These are phyloP conservation scores for Zymoseptoria tritici DNA, from an alignment of 2,329 filamentous ascomycete species.

Conservation along the genomic window DNA sequence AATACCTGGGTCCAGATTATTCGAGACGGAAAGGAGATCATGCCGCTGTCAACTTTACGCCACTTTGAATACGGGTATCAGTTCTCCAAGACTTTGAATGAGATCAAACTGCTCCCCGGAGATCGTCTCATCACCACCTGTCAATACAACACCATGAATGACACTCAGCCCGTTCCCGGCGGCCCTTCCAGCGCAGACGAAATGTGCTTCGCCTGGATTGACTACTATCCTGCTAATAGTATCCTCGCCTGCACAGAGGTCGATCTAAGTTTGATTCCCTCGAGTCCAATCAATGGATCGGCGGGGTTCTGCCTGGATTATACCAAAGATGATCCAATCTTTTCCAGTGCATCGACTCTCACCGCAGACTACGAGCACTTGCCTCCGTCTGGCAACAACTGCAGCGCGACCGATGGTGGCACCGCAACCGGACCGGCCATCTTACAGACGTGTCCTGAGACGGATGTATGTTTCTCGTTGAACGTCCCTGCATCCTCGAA, in stretches of 20 bases:
- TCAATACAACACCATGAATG: constrained; percentile 13
- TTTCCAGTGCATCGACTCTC: constrained; percentile 3
- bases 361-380: constrained; percentile 5
- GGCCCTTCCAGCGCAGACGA: constrained; percentile 12
- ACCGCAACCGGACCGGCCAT: background rate
- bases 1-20: constrained; percentile 14
- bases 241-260: constrained; percentile 14
- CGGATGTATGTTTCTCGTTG: constrained; percentile 40
- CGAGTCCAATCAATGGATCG: constrained; percentile 7
- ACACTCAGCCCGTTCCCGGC: constrained; percentile 13
- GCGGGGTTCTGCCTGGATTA: constrained; percentile 9
- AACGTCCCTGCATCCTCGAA: constrained; percentile 46
- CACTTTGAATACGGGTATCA: constrained; percentile 17
- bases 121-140: constrained; percentile 17
- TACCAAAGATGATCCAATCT: constrained; percentile 2
- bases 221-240: constrained; percentile 14
- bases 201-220: constrained; percentile 18
- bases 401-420: background rate
- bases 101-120: constrained; percentile 13
- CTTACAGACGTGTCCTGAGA: background rate
- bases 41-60: constrained; percentile 10
- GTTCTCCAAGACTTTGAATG: constrained; percentile 12
- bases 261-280: constrained; percentile 2
- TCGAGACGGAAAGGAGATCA: constrained; percentile 13
- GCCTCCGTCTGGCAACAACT: constrained; percentile 6